Base-by-base conservation (phyloP, 805 yeast species). In the Metschnikowia gruessii region DNA sequence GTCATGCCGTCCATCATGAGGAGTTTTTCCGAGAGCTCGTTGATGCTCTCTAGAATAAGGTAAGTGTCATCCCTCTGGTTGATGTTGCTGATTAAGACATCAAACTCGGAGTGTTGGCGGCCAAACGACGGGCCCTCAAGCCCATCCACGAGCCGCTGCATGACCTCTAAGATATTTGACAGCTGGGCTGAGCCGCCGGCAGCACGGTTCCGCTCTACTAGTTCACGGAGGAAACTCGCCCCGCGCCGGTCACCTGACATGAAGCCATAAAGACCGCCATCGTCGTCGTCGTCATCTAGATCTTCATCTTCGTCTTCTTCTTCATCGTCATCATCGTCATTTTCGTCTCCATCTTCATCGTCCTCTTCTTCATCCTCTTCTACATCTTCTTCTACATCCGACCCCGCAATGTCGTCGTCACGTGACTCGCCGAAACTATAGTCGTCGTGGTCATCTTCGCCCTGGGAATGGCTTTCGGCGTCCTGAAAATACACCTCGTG, bases 1-100 rank as follows among this genome's bases (percentile, higher is more conserved):
- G 80, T 64, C 16, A 81, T 57, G 4, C 76, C 79, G 48, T 82
- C 82, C 80, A 82, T 79, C 90, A 86, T 82, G 43, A 87, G 66
- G 9, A 87, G 58, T 40, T 79, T 65, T 51, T 81, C 87, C 21
- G 85, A 77, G 17, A 87, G 62, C 57, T 85, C 87, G 52, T 77
- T 82, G 42, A 86, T 64, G 2, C 83, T 77, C 57, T 85, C 91
- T 56, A 83, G 61, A 1, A 85, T 73, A 16, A 82, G 51, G 56
- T 72, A 85, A 0, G 88, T 75, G 56, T 84, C 87, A 1, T 76
- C 81, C 12, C 75, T 66, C 37, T 68, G 70, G 30, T 61, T 61
- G 31, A 79, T 58, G 32, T 69, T 71, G 12, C 63, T 58, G 2
- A 76, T 59, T 26, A 77, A 57, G 4, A 57, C 53, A 32, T 63